Percentiles rank a stretch among this genome's conserved stretches.
Conservation (phyloP, 1,284 basidiomycete species). For the Phylloporus gajari region DNA sequence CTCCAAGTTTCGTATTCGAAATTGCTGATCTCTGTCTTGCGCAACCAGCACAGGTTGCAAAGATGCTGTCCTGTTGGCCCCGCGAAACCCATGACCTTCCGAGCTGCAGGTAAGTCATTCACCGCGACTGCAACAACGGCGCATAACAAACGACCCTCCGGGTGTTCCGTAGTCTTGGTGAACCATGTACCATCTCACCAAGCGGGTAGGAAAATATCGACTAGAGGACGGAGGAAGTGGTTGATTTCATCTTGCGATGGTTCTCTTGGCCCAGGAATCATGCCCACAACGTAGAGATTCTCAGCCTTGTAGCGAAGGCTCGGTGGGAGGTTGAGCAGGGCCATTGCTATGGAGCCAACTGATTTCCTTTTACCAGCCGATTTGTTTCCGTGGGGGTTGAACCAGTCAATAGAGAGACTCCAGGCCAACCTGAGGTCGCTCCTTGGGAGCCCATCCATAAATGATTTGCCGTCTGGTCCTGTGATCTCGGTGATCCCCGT, state of each 20-base stretch:
- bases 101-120: slow-evolving; percentile 7
- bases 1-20: background rate
- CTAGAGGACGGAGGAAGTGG: slow-evolving; percentile 32
- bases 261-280: background rate
- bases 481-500: slow-evolving; percentile 36
- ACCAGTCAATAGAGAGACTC: slow-evolving; percentile 49
- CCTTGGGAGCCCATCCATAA: slow-evolving; percentile 31
- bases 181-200: slow-evolving; percentile 7
- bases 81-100: slow-evolving; percentile 8
- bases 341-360: slow-evolving; percentile 47
- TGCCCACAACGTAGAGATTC: background rate
- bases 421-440: slow-evolving; percentile 30
- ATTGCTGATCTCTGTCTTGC: background rate
- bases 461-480: slow-evolving; percentile 36
- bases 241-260: slow-evolving; percentile 28
- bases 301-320: slow-evolving; percentile 1
- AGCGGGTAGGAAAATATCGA: slow-evolving; percentile 41
- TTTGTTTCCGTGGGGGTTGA: slow-evolving; percentile 50
- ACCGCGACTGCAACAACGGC: slow-evolving; percentile 10
- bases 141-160: background rate
- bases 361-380: slow-evolving; percentile 43
- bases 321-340: slow-evolving; percentile 35
- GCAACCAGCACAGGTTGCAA: slow-evolving; percentile 11
- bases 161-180: background rate
- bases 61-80: background rate